Percentiles rank a stretch among this genome's conserved stretches.
These are phyloP conservation scores for Puccinia coronata DNA, from an alignment of 1,284 basidiomycete species.

Conservation along the genomic window DNA sequence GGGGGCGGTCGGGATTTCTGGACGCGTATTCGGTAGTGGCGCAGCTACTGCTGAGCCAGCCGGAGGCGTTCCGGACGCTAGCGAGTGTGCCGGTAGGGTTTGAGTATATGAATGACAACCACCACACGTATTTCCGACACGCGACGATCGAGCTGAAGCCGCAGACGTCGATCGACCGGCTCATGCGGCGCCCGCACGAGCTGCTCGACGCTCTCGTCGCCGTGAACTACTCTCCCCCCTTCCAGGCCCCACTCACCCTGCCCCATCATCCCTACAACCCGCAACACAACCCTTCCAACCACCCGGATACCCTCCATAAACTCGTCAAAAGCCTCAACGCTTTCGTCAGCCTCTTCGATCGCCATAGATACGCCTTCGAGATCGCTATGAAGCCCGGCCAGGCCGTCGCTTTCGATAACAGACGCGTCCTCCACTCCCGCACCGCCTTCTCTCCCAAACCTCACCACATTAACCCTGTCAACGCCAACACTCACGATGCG, in stretches of 20 bases:
- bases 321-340: constrained; percentile 68
- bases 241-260: constrained; percentile 72
- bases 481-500: constrained; percentile 51
- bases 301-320: constrained; percentile 60
- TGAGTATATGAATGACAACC: constrained; percentile 86
- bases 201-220: constrained; percentile 61
- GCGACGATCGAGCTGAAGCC: constrained; percentile 72
- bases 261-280: too few species aligned
- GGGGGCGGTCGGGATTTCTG: constrained; percentile 85
- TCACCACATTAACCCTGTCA: constrained; percentile 51
- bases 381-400: constrained; percentile 80
- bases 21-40: constrained; percentile 74
- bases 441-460: constrained; percentile 72
- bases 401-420: constrained; percentile 87
- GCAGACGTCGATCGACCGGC: constrained; percentile 31
- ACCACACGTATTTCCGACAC: constrained; percentile 78
- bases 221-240: constrained; percentile 92
- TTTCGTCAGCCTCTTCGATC: constrained; percentile 64
- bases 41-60: constrained; percentile 64
- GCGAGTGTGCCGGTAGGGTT: constrained; percentile 72
- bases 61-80: constrained; percentile 67
- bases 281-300: too few species aligned
- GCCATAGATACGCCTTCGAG: constrained; percentile 65
- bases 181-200: constrained; percentile 29
- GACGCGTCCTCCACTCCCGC: constrained; percentile 84